phyloP scores from a whole-genome alignment of 2,329 filamentous ascomycete species.

The Penicillium olsonii region DNA sequence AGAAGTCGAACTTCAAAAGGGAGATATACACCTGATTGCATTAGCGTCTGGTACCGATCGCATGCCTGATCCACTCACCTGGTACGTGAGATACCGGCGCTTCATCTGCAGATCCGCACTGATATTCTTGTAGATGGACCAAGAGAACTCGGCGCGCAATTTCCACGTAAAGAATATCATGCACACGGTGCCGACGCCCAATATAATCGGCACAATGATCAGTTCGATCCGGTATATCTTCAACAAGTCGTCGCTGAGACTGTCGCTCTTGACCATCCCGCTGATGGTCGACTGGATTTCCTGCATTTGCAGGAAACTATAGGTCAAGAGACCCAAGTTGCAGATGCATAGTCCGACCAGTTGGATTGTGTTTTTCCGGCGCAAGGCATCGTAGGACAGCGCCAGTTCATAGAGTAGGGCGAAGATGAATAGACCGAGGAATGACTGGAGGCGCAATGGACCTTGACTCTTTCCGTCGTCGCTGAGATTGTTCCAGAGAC shows the following conservation, averaged over 20 bases:
- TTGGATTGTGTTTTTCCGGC: conserved; percentile 23
- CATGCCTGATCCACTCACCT: conserved; percentile 15
- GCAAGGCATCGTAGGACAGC: conserved; percentile 22
- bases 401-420: conserved; percentile 21
- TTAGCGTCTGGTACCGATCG: background rate
- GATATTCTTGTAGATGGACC: conserved; percentile 25
- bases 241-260: conserved; percentile 5
- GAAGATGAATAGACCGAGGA: conserved; percentile 23
- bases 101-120: conserved; percentile 25
- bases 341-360: conserved; percentile 20
- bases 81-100: conserved; percentile 20
- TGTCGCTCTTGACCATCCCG: background rate
- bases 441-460: conserved; percentile 20
- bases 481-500: conserved; percentile 17
- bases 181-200: conserved; percentile 12
- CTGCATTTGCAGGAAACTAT: conserved; percentile 17
- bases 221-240: conserved; percentile 12
- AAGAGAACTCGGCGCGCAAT: conserved; percentile 21
- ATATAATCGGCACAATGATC: conserved; percentile 19
- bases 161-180: conserved; percentile 23
- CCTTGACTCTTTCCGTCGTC: conserved; percentile 5
- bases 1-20: conserved; percentile 23
- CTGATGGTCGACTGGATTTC: conserved; percentile 17
- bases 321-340: conserved; percentile 20
- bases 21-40: conserved; percentile 20